Evolutionary conservation across 202 grass and related monocot genomes (phyloP).

Genomic region (Setaria viridis): DNA sequence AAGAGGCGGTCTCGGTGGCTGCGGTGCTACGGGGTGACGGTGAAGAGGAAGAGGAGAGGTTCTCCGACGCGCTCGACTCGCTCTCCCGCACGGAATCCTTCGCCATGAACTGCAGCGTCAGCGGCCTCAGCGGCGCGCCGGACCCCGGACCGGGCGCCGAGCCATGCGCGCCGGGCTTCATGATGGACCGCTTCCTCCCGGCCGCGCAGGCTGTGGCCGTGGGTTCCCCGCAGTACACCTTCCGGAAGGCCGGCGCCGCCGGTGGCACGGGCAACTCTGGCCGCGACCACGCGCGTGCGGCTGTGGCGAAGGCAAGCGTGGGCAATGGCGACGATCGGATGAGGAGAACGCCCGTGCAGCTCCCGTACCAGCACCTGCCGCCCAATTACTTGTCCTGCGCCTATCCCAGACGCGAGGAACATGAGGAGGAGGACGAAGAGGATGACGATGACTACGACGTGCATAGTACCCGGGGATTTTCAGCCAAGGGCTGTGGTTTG

Average conservation of each 20-base stretch:
- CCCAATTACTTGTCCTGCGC: constrained; percentile 58
- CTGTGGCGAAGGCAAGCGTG: background rate
- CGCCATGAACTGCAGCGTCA: constrained; percentile 95
- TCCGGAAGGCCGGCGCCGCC: constrained; percentile 60
- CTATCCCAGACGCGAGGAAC: constrained; percentile 48
- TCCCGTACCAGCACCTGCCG: constrained; percentile 71
- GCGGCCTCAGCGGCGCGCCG: constrained; percentile 76
- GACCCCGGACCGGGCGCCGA: constrained; percentile 31
- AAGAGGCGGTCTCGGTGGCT: constrained; percentile 6
- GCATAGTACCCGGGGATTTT: constrained; percentile 56
- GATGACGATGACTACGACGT: constrained; percentile 62
- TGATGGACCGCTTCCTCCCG: constrained; percentile 91
- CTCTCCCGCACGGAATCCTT: constrained; percentile 79
- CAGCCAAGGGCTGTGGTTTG: constrained; percentile 83
- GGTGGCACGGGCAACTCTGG: constrained; percentile 30
- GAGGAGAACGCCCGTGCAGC: constrained; percentile 68
- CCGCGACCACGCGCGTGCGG: constrained; percentile 33
- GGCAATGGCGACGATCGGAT: constrained; percentile 41
- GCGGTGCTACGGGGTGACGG: constrained; percentile 19
- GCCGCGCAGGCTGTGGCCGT: constrained; percentile 82
- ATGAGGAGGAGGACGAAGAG: constrained; percentile 48
- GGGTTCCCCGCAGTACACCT: constrained; percentile 83
- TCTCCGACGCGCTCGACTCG: constrained; percentile 92
- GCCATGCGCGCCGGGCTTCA: constrained; percentile 62
- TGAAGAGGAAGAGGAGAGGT: constrained; percentile 68